These are phyloP conservation scores for Lichtheimia ornata DNA, from an alignment of 371 early-diverging fungal species.

Conservation along the genomic window DNA sequence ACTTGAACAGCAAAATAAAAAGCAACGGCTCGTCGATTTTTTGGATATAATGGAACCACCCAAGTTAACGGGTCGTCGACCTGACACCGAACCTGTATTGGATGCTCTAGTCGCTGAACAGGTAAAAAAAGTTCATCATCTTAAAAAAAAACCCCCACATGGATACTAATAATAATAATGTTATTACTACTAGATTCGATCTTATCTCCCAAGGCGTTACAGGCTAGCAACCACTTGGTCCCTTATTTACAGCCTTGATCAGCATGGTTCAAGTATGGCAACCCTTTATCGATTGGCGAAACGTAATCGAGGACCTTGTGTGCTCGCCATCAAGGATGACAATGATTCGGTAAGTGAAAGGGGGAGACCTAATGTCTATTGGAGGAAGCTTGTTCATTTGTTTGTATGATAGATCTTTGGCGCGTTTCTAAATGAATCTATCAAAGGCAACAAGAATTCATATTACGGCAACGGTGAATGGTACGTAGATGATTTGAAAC, in stretches of 20 bases:
- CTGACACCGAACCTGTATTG: conserved; percentile 56
- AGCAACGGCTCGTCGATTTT: conserved; percentile 10
- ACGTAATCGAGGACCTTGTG: conserved; percentile 63
- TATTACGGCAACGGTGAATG: conserved; percentile 94
- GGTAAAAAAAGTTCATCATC: conserved; percentile 28
- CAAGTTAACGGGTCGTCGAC: conserved; percentile 42
- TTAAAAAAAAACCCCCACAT: too few species aligned
- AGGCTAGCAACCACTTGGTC: conserved; percentile 70
- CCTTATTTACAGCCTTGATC: conserved; percentile 86
- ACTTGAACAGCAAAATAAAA: conserved; percentile 10
- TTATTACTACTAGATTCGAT: conserved; percentile 22
- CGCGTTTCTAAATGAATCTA: conserved; percentile 79
- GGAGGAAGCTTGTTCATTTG: too few species aligned
- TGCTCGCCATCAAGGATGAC: conserved; percentile 73
- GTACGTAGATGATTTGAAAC: conserved; percentile 63
- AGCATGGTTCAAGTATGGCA: conserved; percentile 87
- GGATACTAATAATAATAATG: too few species aligned
- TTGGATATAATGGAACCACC: conserved; percentile 18
- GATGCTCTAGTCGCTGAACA: conserved; percentile 45
- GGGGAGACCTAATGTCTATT: too few species aligned
- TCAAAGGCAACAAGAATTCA: conserved; percentile 57
- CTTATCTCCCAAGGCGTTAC: conserved; percentile 60
- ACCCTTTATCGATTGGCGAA: conserved; percentile 70
- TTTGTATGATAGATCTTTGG: conserved; percentile 76
- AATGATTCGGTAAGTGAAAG: conserved; percentile 46